Base-by-base conservation (phyloP, 495 filamentous ascomycete species). In the Penicilliopsis zonata region DNA sequence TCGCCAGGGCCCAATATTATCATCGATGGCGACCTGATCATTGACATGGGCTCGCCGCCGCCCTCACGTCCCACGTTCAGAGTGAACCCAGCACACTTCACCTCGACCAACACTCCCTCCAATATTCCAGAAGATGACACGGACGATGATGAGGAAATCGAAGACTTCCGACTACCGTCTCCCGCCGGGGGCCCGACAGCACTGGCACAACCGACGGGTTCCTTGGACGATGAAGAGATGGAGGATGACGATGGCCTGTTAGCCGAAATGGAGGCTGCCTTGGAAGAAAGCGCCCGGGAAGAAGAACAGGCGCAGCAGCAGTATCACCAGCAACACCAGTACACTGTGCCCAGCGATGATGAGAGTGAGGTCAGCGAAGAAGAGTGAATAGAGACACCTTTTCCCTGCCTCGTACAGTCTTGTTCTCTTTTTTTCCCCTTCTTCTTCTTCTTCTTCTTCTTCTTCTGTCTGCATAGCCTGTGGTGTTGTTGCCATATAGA, bases 321-420 rank as follows among this genome's bases (percentile, higher is more conserved):
- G 14, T n/a, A n/a, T n/a, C n/a, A n/a, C n/a, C 25, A 27, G 2
- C 43, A 46, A n/a, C 41, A 49, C 15, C 50, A 52, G 18, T 65
- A 59, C 24, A 36, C 42, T 35, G 44, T 57, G 17, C 38, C 46
- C 13, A 65, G 61, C 37, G 61, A 65, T 14, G 63, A 67, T 37
- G 63, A 67, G 39, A 67, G 63, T 28, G 63, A 67, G 37, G 56
- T 67, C 15, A 67, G 63, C 22, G 63, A 67, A 36, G 63, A 67
- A 37, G 63, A 67, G 40, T 67, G 37, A 57, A 12, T 5, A 13
- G n/a, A n/a, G n/a, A n/a, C n/a, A n/a, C n/a, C n/a, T n/a, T n/a
- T n/a, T n/a, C n/a, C n/a, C n/a, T n/a, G n/a, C n/a, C n/a, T n/a
- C n/a, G n/a, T n/a, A n/a, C n/a, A n/a, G n/a, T n/a, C n/a, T n/a